A percentile compares a stretch with the other conserved stretches of the same genome.
These are phyloP conservation scores for Pezicula neosporulosa DNA, from an alignment of 2,329 filamentous ascomycete genomes.

Conservation along the genomic window DNA sequence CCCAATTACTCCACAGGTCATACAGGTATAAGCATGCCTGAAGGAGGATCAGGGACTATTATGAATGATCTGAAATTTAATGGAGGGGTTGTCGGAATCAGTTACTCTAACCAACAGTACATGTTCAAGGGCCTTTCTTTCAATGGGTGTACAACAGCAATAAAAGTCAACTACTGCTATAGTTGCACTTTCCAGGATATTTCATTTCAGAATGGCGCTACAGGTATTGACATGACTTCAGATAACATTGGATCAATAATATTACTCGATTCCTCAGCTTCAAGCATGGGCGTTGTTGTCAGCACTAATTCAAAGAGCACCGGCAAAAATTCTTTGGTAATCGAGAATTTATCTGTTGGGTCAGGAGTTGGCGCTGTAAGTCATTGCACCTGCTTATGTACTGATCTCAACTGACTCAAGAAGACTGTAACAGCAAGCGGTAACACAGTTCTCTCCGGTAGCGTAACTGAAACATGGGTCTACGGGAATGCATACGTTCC, in stretches of 20 bases:
- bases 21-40: constrained; percentile 14
- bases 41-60: constrained; percentile 3
- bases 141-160: constrained; percentile 1
- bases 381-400: too few relatives aligned
- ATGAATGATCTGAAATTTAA: constrained; percentile 55
- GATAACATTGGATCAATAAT: background rate
- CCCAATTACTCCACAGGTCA: constrained; percentile 24
- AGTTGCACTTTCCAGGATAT: background rate
- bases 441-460: background rate
- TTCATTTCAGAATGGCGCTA: constrained; percentile 1
- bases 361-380: too few relatives aligned
- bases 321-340: background rate
- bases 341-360: background rate
- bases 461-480: constrained; percentile 6
- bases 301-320: background rate
- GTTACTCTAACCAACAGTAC: constrained; percentile 62
- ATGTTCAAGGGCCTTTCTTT: constrained; percentile 39
- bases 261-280: background rate
- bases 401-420: too few relatives aligned
- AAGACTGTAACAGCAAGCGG: background rate
- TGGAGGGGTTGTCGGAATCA: constrained; percentile 56
- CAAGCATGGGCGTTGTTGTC: background rate
- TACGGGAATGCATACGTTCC: constrained; percentile 2
- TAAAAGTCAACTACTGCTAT: constrained; percentile 1
- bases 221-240: background rate